phyloP scores from a whole-genome alignment of 805 yeast species.

The Lachancea sp. region DNA sequence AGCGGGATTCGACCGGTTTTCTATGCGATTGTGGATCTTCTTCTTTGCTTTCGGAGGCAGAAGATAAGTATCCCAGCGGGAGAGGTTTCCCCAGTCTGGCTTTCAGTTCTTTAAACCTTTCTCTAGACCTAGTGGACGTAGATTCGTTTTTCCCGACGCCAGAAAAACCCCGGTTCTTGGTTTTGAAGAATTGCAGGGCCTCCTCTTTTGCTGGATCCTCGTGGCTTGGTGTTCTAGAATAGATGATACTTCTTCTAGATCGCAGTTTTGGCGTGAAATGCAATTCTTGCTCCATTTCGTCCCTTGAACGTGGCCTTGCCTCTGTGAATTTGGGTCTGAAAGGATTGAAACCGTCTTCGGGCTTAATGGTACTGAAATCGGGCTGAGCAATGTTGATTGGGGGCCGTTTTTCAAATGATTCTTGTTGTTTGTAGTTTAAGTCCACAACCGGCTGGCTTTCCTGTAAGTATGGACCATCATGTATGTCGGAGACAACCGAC shows the following conservation, averaged over 20 bases:
- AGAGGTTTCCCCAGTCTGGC: conserved; percentile 34
- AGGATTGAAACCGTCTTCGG: conserved; percentile 9
- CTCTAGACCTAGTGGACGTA: not conserved
- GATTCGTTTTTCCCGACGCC: not conserved
- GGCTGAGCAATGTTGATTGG: not conserved
- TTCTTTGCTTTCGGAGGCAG: not conserved
- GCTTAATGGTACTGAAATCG: conserved; percentile 11
- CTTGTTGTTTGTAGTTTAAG: not conserved
- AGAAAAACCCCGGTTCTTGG: not conserved
- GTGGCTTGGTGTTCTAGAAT: conserved; percentile 2
- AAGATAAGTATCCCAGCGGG: conserved; percentile 33
- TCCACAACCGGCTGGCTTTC: conserved; percentile 3
- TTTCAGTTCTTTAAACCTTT: conserved; percentile 7
- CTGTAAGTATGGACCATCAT: not conserved
- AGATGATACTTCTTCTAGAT: conserved; percentile 16
- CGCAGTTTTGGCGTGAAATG: conserved; percentile 23
- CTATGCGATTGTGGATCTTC: not conserved
- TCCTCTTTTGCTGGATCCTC: not conserved
- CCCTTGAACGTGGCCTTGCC: conserved; percentile 7
- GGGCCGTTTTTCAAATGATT: not conserved
- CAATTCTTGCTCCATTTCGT: conserved; percentile 30
- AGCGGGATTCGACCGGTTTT: conserved; percentile 6
- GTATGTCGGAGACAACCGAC: conserved; percentile 1
- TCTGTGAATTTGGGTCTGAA: conserved; percentile 6
- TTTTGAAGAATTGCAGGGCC: not conserved